Base-by-base conservation (phyloP, 129 eudicot species). In the Centella asiatica region DNA sequence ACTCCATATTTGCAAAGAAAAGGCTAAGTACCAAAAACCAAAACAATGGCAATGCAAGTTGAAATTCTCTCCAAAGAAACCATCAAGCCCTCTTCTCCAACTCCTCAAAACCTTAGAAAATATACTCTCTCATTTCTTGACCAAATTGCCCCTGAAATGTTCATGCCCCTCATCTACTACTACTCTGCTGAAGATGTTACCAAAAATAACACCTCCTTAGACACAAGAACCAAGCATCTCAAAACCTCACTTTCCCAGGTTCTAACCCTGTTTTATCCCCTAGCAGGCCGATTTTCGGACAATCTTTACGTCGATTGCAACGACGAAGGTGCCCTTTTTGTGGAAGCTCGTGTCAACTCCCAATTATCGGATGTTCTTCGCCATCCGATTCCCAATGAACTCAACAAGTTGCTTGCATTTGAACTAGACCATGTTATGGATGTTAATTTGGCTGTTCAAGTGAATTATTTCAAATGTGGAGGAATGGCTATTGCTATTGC, bases 41-140 rank as follows among this genome's bases (percentile, higher is more conserved):
- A n/a, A 57, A 58, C 17, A 58, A 58, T 58, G 46, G 45, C 44
- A 3, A 9, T 67, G 34, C 44, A 71, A 22, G 23, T 66, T 61
- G 53, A 72, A 39, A 33, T 67, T 42, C 29, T 67, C 44, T 67
- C 70, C 4, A 62, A 28, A 44, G 75, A 72, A 0, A 20, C 12
- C 70, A 68, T 72, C 5, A 77, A 68, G 53, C 82, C 82, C 17
- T 54, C 75, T 62, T 42, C 67, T 44, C 75, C 82, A 39, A 72
- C 78, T 47, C 78, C 82, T 20, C 13, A 62, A 18, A 60, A 60
- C 67, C 75, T 67, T 31, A 44, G 29, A 59, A 67, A 37, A 13
- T 51, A 66, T 58, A 62, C 65, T 22, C 60, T 77, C 47, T 77
- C 82, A 18, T 68, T 77, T 47, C 73, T 77, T 44, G 82, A 77